Evolutionary conservation across 2,329 filamentous ascomycete species (phyloP), one percentile per base, ranked within the genome.

Genomic region (Fusarium nisikadoi): DNA sequence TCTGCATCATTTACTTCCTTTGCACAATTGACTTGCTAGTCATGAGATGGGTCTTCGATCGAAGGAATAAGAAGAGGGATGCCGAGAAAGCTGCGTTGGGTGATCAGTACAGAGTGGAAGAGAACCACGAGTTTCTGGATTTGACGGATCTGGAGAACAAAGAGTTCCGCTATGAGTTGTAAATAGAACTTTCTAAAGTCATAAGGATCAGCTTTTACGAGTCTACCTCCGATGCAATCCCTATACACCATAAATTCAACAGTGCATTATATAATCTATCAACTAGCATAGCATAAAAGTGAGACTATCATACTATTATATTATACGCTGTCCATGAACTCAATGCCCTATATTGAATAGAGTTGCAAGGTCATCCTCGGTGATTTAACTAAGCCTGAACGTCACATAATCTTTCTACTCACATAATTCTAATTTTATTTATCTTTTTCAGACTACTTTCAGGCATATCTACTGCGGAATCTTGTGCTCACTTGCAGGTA

Each of bases 1-100:
- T 75, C 19, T 75, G 68, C 31, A 65, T 75, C 17, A 74, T 74
- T n/a, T 75, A 75, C 38, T 72, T 74, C 17, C 49, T 75, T 5
- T 68, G 66, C 25, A 75, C 69, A 2, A 20, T 72, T 19, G 71
- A 75, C 14, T 12, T 75, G 36, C 46, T 75, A 17, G 39, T 72
- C 2, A 74, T 75, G 60, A 55, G 72, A 27, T 74, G 65, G 69
- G 60, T 74, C 3, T 72, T 74, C 13, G 47, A 54, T 25, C 55
- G 31, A 16, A 52, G 71, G 19, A 74, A 74, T 16, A 66, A 65
- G 52, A 57, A 61, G 12, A 59, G 72, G 5, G 65, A 74, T 23
- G 23, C 45, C 2, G 65, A 67, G 35, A 72, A 62, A 52, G 54
- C 43, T 10, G 52, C 54, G 2, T 36, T 47, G 17, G 54, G 54